Conservation (phyloP, 345 rosid genomes). For the Lagerstroemia speciosa region DNA sequence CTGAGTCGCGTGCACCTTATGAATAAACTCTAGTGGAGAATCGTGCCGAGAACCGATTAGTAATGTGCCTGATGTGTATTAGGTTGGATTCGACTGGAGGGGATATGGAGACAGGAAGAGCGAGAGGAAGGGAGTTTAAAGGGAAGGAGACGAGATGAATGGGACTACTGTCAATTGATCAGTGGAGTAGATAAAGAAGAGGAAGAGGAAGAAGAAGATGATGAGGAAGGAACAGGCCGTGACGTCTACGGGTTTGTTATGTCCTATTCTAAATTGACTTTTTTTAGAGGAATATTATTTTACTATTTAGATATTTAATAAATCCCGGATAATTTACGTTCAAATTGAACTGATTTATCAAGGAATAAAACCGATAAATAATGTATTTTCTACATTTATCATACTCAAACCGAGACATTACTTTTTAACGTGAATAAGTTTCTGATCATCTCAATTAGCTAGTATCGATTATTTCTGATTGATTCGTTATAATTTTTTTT, state of each 20-base stretch:
- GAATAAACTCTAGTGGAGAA: neutral
- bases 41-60: neutral
- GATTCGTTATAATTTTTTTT: too few species aligned
- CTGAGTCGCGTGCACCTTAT: neutral
- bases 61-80: neutral
- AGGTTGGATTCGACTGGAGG: neutral
- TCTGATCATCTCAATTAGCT: too few species aligned
- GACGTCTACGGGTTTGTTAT: constrained; percentile 18
- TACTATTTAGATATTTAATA: too few species aligned
- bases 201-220: constrained; percentile 32
- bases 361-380: too few species aligned
- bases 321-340: too few species aligned
- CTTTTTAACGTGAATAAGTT: too few species aligned
- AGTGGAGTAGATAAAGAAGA: constrained; percentile 10
- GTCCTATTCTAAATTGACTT: constrained; percentile 15
- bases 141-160: neutral
- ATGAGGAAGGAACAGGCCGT: constrained; percentile 15
- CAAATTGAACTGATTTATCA: too few species aligned
- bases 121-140: neutral
- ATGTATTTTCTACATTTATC: too few species aligned
- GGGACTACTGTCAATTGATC: neutral
- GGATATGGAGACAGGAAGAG: neutral
- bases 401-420: too few species aligned
- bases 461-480: too few species aligned
- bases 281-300: neutral